These are phyloP conservation scores for Solanum ossicruentum DNA, from an alignment of 257 asterid species.

Conservation along the genomic window DNA sequence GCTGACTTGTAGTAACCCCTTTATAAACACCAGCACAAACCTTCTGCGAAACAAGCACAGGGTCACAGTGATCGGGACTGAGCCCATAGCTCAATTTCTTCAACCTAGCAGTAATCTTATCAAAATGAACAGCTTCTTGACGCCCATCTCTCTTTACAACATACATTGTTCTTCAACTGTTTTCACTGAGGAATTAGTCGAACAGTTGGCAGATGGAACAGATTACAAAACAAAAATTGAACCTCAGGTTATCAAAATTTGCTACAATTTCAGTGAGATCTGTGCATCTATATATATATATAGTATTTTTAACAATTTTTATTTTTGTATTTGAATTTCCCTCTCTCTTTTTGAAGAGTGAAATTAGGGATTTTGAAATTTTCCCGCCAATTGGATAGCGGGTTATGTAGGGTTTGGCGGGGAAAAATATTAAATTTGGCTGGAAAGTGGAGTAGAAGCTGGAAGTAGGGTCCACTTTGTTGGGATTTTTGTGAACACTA, in stretches of 20 bases:
- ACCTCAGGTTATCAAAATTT: background rate
- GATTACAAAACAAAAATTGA: background rate
- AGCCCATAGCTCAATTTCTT: constrained; percentile 89
- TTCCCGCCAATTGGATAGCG: background rate
- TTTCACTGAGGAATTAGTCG: constrained; percentile 10
- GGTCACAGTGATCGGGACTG: constrained; percentile 85
- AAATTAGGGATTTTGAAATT: background rate
- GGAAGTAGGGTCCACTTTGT: background rate
- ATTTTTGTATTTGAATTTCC: background rate
- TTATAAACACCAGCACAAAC: constrained; percentile 94
- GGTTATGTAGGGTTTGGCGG: background rate
- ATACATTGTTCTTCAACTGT: constrained; percentile 30
- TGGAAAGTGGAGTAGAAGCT: background rate
- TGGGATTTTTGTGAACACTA: background rate
- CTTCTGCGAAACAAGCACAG: constrained; percentile 75
- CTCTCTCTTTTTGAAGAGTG: background rate
- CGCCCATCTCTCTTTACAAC: constrained; percentile 96
- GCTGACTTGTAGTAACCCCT: constrained; percentile 93
- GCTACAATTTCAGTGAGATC: background rate
- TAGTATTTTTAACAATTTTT: background rate
- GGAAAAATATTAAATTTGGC: background rate
- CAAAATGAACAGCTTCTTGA: constrained; percentile 87
- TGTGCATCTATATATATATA: background rate
- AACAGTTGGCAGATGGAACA: background rate
- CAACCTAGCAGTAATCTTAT: constrained; percentile 87